A percentile compares a stretch with the other conserved stretches of the same genome.
phyloP scores from a whole-genome alignment of 75 land plant genomes.

The Gnetum montanum region DNA sequence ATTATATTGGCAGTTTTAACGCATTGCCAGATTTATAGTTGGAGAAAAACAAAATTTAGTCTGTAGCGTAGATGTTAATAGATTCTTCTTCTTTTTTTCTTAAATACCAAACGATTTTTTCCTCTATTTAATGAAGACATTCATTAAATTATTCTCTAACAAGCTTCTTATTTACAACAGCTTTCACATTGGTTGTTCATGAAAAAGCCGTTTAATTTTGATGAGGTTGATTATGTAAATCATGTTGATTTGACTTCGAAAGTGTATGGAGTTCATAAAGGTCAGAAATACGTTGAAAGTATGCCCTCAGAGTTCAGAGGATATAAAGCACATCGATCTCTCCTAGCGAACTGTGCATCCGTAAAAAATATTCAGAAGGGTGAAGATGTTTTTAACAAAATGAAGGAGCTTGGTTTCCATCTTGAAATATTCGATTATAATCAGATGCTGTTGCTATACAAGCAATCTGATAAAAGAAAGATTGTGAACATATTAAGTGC shows the following conservation, averaged over 20 bases:
- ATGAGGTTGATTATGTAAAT: constrained; percentile 39
- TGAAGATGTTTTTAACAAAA: constrained; percentile 44
- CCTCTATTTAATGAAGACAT: too few relatives aligned
- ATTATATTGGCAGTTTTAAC: too few relatives aligned
- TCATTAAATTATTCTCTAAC: too few relatives aligned
- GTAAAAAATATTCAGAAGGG: constrained; percentile 22
- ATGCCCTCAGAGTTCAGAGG: constrained; percentile 45
- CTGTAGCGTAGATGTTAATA: too few relatives aligned
- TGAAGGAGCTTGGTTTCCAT: constrained; percentile 41
- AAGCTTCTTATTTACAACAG: too few relatives aligned
- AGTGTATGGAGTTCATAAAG: constrained; percentile 23
- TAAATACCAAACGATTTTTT: too few relatives aligned
- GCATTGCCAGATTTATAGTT: too few relatives aligned
- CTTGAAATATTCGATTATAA: constrained; percentile 37
- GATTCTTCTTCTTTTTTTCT: too few relatives aligned
- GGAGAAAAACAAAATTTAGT: too few relatives aligned
- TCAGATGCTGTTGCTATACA: constrained; percentile 54
- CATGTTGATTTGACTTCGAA: constrained; percentile 52
- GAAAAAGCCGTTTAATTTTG: constrained; percentile 20
- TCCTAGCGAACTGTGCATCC: constrained; percentile 32
- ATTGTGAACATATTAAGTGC: constrained; percentile 37
- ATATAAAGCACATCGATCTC: constrained; percentile 36
- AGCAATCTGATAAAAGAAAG: constrained; percentile 35
- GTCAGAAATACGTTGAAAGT: constrained; percentile 35
- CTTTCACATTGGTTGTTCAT: constrained; percentile 48